phyloP scores from a whole-genome alignment of 495 filamentous ascomycete species.

The Massariosphaeria phaeospora region DNA sequence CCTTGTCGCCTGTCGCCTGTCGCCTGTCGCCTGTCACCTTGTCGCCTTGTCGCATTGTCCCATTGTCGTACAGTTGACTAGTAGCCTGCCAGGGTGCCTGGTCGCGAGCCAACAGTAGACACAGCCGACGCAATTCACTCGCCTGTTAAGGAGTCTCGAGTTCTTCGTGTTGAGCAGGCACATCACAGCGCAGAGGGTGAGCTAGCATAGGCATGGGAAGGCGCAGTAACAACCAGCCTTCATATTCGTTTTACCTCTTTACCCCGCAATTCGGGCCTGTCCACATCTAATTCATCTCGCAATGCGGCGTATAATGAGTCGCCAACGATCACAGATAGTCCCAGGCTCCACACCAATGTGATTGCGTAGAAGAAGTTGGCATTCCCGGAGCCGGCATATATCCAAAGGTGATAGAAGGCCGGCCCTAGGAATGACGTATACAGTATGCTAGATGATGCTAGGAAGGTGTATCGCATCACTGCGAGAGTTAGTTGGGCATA shows the following conservation, averaged over 20 bases:
- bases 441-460: slow-evolving; percentile 71
- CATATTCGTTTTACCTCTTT: slow-evolving; percentile 77
- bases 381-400: slow-evolving; percentile 95
- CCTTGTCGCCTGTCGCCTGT: too few relatives aligned
- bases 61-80: too few relatives aligned
- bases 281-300: slow-evolving; percentile 89
- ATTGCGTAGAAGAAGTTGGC: slow-evolving; percentile 99
- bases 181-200: too few relatives aligned
- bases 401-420: slow-evolving; percentile 96
- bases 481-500: slow-evolving; percentile 22
- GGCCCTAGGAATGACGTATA: slow-evolving; percentile 87
- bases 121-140: too few relatives aligned
- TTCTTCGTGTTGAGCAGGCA: too few relatives aligned
- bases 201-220: too few relatives aligned
- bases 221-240: too few relatives aligned
- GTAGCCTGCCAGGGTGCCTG: too few relatives aligned
- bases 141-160: too few relatives aligned
- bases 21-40: too few relatives aligned
- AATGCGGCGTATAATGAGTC: slow-evolving; percentile 84
- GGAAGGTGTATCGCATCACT: slow-evolving; percentile 93
- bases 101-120: too few relatives aligned
- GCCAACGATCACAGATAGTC: slow-evolving; percentile 70
- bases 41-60: too few relatives aligned
- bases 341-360: slow-evolving; percentile 93
- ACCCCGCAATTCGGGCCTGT: slow-evolving; percentile 82